Evolutionary conservation across 2,329 filamentous ascomycete genomes (phyloP).

Genomic region (Ceratocystiopsis minuta): DNA sequence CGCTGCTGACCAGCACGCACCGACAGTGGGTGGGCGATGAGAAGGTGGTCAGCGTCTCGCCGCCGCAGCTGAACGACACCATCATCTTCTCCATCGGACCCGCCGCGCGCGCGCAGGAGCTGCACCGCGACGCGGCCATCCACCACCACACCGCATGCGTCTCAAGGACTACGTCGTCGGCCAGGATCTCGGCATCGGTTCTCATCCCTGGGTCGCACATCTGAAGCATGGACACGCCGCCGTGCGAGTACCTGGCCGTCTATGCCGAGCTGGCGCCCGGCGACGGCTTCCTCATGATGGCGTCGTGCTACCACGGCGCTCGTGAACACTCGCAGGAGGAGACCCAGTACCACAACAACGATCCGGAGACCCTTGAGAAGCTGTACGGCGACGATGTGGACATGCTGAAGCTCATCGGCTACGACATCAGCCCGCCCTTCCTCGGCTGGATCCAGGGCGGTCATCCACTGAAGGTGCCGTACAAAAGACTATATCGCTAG

Average conservation of each 20-base stretch:
- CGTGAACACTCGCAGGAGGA: conserved; percentile 11
- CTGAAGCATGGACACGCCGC: conserved; percentile 11
- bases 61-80: conserved; percentile 14
- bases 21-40: conserved; percentile 1
- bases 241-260: conserved; percentile 5
- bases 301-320: conserved; percentile 12
- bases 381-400: conserved; percentile 7
- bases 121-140: conserved; percentile 13
- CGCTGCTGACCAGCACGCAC: conserved; percentile 1
- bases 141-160: too few relatives aligned
- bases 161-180: conserved; percentile 8
- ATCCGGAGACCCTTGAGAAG: conserved; percentile 10
- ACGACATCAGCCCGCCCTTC: conserved; percentile 9
- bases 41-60: not conserved
- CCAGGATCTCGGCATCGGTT: conserved; percentile 13
- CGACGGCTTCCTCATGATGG: conserved; percentile 11
- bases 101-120: conserved; percentile 8
- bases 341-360: conserved; percentile 12
- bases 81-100: conserved; percentile 13
- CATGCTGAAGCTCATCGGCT: conserved; percentile 12
- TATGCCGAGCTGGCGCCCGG: conserved; percentile 11
- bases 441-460: conserved; percentile 8
- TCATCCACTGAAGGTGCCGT: conserved; percentile 6
- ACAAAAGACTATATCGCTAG: not conserved
- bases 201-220: conserved; percentile 20